phyloP scores from a whole-genome alignment of 1,284 basidiomycete genomes.

The Tilletiopsis washingtonensis region DNA sequence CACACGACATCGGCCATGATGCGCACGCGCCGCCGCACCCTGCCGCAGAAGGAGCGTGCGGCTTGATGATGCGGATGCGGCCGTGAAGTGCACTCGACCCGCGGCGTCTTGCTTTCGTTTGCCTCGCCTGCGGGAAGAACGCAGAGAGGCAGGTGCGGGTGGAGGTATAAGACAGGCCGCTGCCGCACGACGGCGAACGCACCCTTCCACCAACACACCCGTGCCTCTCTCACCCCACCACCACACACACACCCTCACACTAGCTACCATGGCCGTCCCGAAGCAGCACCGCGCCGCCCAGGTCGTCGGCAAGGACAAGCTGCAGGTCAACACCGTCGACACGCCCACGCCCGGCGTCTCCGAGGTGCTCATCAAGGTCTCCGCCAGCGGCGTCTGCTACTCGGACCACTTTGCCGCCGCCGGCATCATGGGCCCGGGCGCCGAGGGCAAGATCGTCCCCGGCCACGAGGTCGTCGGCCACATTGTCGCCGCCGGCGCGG shows the following conservation, averaged over 20 bases:
- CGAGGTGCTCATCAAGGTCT: slow-evolving; percentile 10
- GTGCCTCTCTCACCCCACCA: background rate
- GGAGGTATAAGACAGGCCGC: too few relatives aligned
- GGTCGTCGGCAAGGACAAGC: slow-evolving; percentile 1
- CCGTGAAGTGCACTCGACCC: too few relatives aligned
- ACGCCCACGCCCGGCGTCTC: slow-evolving; percentile 2
- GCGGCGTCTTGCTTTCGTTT: too few relatives aligned
- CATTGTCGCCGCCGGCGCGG: slow-evolving; percentile 15
- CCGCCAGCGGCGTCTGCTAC: slow-evolving; percentile 1
- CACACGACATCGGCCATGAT: too few relatives aligned
- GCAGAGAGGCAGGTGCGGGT: too few relatives aligned
- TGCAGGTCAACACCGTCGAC: slow-evolving; percentile 4
- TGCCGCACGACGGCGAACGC: too few relatives aligned
- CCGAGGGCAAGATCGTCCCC: slow-evolving; percentile 11
- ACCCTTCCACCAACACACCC: background rate
- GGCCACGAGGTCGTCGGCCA: slow-evolving; percentile 35
- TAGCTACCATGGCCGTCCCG: slow-evolving; percentile 1
- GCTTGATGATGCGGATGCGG: too few relatives aligned
- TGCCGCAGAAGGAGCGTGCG: too few relatives aligned
- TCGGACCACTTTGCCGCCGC: background rate
- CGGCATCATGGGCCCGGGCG: background rate
- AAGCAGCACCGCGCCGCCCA: slow-evolving; percentile 9
- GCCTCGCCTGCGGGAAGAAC: too few relatives aligned
- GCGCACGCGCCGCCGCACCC: too few relatives aligned
- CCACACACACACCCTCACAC: background rate